Percentiles rank a stretch among this genome's conserved stretches.
phyloP scores from a whole-genome alignment of 2,329 filamentous ascomycete genomes.

The Diaporthe velutina region DNA sequence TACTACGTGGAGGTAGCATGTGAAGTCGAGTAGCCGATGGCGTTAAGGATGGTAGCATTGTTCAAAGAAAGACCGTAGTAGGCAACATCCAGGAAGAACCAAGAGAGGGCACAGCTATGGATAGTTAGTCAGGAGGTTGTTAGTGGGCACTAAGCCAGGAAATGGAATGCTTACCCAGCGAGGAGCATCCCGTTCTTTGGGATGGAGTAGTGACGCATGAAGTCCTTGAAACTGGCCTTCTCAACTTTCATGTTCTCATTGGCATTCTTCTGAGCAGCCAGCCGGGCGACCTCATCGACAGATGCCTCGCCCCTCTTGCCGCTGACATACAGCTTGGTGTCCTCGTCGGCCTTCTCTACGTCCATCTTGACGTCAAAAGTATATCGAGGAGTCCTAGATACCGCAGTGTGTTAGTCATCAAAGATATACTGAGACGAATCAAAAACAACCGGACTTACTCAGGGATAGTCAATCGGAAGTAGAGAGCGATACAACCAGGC shows the following conservation, averaged over 20 bases:
- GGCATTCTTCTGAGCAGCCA: slow-evolving; percentile 66
- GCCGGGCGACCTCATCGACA: slow-evolving; percentile 76
- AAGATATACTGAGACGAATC: not conserved
- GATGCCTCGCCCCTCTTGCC: slow-evolving; percentile 71
- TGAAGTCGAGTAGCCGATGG: slow-evolving; percentile 77
- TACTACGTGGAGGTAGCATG: slow-evolving; percentile 57
- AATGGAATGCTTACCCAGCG: slow-evolving; percentile 41
- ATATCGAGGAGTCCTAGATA: slow-evolving; percentile 77
- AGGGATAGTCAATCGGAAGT: slow-evolving; percentile 84
- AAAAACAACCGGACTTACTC: slow-evolving; percentile 56
- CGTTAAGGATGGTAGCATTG: slow-evolving; percentile 77
- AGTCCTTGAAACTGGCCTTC: slow-evolving; percentile 80
- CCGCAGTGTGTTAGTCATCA: not conserved
- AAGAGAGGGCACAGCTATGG: slow-evolving; percentile 84
- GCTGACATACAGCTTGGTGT: slow-evolving; percentile 80
- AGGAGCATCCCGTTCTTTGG: slow-evolving; percentile 78
- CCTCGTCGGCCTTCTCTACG: slow-evolving; percentile 78
- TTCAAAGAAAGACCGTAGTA: slow-evolving; percentile 81
- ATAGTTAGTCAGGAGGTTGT: slow-evolving; percentile 47
- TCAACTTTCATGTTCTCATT: slow-evolving; percentile 70
- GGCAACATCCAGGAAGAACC: slow-evolving; percentile 79
- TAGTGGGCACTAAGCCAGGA: not conserved
- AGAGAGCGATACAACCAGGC: slow-evolving; percentile 84
- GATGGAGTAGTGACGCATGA: slow-evolving; percentile 76
- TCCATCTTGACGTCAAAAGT: slow-evolving; percentile 86